phyloP scores from a whole-genome alignment of 805 yeast genomes.

The Candida anglica region DNA sequence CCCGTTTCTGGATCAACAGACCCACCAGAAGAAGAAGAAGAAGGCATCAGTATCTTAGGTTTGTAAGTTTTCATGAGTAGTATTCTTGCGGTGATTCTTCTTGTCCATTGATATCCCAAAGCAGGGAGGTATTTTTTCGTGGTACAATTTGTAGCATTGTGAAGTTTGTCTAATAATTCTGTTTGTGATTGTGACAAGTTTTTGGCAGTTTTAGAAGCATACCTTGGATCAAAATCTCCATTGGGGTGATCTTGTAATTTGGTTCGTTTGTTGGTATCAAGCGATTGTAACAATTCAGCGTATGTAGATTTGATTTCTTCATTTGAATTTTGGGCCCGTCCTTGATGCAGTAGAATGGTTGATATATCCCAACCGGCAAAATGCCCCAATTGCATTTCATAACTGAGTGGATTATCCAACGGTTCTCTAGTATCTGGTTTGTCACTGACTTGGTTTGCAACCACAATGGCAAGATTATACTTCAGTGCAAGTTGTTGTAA shows the following conservation, averaged over 20 bases:
- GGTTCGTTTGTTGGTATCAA: not conserved
- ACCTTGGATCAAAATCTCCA: constrained; percentile 8
- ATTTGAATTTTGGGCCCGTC: not conserved
- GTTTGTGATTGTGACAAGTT: constrained; percentile 2
- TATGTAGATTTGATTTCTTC: not conserved
- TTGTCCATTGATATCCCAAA: constrained; percentile 31
- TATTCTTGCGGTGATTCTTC: constrained; percentile 19
- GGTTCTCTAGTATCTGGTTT: constrained; percentile 26
- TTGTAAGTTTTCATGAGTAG: constrained; percentile 25
- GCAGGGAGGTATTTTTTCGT: constrained; percentile 25
- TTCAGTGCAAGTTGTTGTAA: constrained; percentile 47
- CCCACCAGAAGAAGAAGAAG: too few relatives aligned
- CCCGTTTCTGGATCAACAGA: constrained; percentile 15
- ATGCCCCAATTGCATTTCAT: constrained; percentile 69
- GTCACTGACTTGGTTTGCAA: constrained; percentile 80
- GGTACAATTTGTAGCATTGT: constrained; percentile 5
- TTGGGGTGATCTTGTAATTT: constrained; percentile 1
- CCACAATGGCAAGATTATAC: constrained; percentile 55
- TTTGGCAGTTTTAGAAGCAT: not conserved
- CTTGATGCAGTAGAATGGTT: constrained; percentile 24
- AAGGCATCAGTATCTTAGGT: constrained; percentile 12
- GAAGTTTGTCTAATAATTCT: constrained; percentile 8
- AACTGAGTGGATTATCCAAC: constrained; percentile 32
- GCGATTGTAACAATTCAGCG: constrained; percentile 6
- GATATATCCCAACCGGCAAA: constrained; percentile 69